Base-by-base conservation (phyloP, 495 filamentous ascomycete species). In the Jackrogersella minutella region DNA sequence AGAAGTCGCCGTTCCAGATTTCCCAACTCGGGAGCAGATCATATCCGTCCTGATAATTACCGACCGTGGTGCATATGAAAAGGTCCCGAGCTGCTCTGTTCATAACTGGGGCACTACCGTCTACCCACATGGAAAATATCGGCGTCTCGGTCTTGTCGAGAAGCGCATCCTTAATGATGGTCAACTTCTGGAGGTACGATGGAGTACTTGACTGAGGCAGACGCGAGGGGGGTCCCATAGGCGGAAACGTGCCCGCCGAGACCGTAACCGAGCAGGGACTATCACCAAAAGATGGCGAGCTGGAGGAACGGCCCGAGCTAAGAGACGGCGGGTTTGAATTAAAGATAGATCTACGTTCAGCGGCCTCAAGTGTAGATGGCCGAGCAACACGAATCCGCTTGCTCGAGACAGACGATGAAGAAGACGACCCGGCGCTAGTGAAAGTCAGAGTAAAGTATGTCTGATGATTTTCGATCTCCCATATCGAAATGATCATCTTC, bases 91-190 rank as follows among this genome's bases (percentile, higher is more conserved):
- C 81, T 21, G 88, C 88, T 68, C 78, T 81, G 63, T 92, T 92
- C 11, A 86, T 82, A 44, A 90, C 80, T 2, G 82, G 85, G 22
- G 91, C 80, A 46, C 84, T 87, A 34, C 84, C 84, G 64, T 92
- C 90, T 63, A 86, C 84, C 89, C 88, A 91, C 85, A 91, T 86
- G 11, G 87, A 86, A 21, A 91, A 79, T 14, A 90, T 85, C 7
- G 89, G 88, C 41, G 88, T 84, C 52, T 86, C 82, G 46, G 88
- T 88, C 34, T 83, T 84, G 64, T 91, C 87, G 5, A 91, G 75
- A 24, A 91, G 81, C 9, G 87, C 87, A 77, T 91, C 89, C 68
- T 91, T 91, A 80, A 92, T 83, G 47, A 85, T 76, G 26, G 79
- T 84, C 37, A 89, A 78, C 70, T 90, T 92, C 65, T 89, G 84